A percentile compares a stretch with the other conserved stretches of the same genome.
These are phyloP conservation scores for Aureobasidium sp. DNA, from an alignment of 2,329 filamentous ascomycete species.

Conservation along the genomic window DNA sequence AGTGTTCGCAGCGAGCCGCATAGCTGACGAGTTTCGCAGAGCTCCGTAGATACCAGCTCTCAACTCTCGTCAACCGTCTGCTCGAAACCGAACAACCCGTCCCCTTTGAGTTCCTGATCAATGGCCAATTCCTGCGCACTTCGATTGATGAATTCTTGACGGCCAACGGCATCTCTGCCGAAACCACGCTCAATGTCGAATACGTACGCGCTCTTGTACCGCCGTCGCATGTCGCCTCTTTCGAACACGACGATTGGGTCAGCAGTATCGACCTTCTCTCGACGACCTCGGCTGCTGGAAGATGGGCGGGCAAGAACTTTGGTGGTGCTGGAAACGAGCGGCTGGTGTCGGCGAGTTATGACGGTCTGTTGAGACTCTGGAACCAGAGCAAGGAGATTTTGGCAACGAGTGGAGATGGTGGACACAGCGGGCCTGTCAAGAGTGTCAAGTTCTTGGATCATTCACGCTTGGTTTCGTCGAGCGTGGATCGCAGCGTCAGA, in stretches of 20 bases:
- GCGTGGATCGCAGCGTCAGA: slow-evolving; percentile 76
- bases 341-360: slow-evolving; percentile 88
- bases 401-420: slow-evolving; percentile 66
- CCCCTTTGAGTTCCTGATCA: slow-evolving; percentile 91
- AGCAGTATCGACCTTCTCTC: slow-evolving; percentile 79
- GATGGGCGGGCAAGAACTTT: slow-evolving; percentile 47
- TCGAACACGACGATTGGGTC: slow-evolving; percentile 97
- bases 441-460: slow-evolving; percentile 76
- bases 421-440: slow-evolving; percentile 72
- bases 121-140: slow-evolving; percentile 83
- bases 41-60: slow-evolving; percentile 53
- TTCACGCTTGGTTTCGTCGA: slow-evolving; percentile 71
- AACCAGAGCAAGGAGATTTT: slow-evolving; percentile 79
- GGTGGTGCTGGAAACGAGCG: slow-evolving; percentile 54
- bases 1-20: neutral
- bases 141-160: slow-evolving; percentile 87
- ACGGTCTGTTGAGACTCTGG: slow-evolving; percentile 84
- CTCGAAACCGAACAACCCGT: slow-evolving; percentile 55
- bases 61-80: slow-evolving; percentile 56
- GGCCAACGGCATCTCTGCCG: slow-evolving; percentile 77
- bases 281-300: slow-evolving; percentile 52
- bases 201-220: slow-evolving; percentile 90
- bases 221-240: slow-evolving; percentile 81
- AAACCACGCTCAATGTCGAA: slow-evolving; percentile 80
- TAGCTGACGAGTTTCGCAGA: slow-evolving; percentile 29